Conservation (phyloP, 2,329 filamentous ascomycete genomes). For the Exophiala bonariae region DNA sequence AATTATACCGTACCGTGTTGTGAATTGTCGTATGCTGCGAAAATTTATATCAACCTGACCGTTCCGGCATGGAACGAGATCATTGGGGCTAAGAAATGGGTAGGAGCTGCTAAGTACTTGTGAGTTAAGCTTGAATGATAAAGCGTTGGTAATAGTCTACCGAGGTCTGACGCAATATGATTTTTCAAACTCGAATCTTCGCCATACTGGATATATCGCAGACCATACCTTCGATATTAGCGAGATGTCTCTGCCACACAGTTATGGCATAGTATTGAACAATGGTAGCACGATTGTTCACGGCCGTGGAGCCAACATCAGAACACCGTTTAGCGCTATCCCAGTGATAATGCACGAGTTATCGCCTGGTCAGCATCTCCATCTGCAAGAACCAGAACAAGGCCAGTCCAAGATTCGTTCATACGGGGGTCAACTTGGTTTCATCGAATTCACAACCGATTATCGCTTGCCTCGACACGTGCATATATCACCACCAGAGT, state of each 20-base stretch:
- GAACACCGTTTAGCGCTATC: constrained; percentile 17
- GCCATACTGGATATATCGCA: too few species aligned
- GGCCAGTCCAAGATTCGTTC: not conserved
- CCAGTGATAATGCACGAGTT: constrained; percentile 23
- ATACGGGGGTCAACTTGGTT: constrained; percentile 19
- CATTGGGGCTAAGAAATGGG: too few species aligned
- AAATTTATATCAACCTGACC: too few species aligned
- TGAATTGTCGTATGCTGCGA: too few species aligned
- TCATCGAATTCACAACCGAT: constrained; percentile 23
- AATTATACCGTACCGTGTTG: too few species aligned
- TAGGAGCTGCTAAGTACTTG: too few species aligned
- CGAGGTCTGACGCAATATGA: too few species aligned
- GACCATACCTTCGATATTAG: not conserved
- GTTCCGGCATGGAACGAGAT: too few species aligned
- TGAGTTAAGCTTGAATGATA: too few species aligned
- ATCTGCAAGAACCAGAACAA: too few species aligned
- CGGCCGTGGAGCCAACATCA: constrained; percentile 18
- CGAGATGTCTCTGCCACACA: constrained; percentile 1
- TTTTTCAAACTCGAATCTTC: too few species aligned
- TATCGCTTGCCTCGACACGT: constrained; percentile 20
- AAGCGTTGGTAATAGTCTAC: too few species aligned
- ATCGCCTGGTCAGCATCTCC: constrained; percentile 4
- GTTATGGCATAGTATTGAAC: constrained; percentile 13
- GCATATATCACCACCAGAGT: constrained; percentile 14
- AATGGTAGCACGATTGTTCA: constrained; percentile 19